Evolutionary conservation across 768 basidiomycete species (phyloP).

Genomic region (Collybia nuda): DNA sequence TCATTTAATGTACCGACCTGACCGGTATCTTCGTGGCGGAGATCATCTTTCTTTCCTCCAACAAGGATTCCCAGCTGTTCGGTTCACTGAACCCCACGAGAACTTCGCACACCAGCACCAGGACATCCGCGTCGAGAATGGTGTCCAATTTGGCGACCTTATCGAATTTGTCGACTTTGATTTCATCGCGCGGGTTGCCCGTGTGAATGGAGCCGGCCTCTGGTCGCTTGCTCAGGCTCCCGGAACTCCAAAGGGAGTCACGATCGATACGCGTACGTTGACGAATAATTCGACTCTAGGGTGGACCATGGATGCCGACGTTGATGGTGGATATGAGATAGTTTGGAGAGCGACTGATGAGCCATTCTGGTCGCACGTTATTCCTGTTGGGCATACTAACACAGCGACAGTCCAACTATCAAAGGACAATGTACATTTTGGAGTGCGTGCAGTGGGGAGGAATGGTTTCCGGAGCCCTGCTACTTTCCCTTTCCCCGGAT

Average conservation of each 20-base stretch:
- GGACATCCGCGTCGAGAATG: conserved; percentile 48
- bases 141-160: conserved; percentile 57
- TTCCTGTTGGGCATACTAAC: conserved; percentile 45
- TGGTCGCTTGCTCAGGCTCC: conserved; percentile 57
- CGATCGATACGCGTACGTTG: conserved; percentile 43
- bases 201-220: conserved; percentile 49
- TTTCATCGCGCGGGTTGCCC: conserved; percentile 48
- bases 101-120: conserved; percentile 61
- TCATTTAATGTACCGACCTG: conserved; percentile 48
- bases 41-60: conserved; percentile 52
- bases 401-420: conserved; percentile 40
- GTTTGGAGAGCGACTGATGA: conserved; percentile 50
- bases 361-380: conserved; percentile 47
- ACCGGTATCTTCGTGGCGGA: conserved; percentile 56
- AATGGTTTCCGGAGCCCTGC: conserved; percentile 56
- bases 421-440: conserved; percentile 54
- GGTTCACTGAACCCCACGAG: conserved; percentile 55
- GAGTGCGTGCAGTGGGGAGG: conserved; percentile 46
- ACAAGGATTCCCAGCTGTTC: conserved; percentile 50
- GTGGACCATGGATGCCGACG: conserved; percentile 40
- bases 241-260: conserved; percentile 48
- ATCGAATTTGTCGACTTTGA: conserved; percentile 53
- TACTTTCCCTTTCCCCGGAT: conserved; percentile 28
- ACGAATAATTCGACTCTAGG: conserved; percentile 55
- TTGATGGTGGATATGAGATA: conserved; percentile 48